A percentile compares a stretch with the other conserved stretches of the same genome.
These are phyloP conservation scores for Phaeophleospora eucalypticola DNA, from an alignment of 2,329 filamentous ascomycete genomes.

Conservation along the genomic window DNA sequence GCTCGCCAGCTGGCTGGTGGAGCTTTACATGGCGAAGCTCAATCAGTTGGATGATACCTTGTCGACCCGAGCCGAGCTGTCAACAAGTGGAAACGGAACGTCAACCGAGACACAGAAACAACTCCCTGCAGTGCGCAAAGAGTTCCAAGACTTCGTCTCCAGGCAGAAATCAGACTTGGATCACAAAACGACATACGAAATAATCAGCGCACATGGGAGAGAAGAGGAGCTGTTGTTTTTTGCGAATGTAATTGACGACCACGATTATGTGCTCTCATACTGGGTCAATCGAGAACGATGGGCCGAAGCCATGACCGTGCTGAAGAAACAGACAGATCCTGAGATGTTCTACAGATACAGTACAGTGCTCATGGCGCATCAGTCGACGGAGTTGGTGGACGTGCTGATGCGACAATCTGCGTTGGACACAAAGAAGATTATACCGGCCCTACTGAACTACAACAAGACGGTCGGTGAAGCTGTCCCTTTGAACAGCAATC, in stretches of 20 bases:
- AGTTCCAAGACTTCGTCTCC: conserved; percentile 83
- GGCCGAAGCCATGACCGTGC: conserved; percentile 76
- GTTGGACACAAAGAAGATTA: conserved; percentile 79
- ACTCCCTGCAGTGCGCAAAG: conserved; percentile 64
- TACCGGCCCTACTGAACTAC: conserved; percentile 90
- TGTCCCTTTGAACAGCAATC: conserved; percentile 67
- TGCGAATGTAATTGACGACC: conserved; percentile 82
- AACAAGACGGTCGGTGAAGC: conserved; percentile 64
- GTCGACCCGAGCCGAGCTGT: conserved; percentile 79
- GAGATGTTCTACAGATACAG: conserved; percentile 96
- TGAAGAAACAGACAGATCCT: conserved; percentile 88
- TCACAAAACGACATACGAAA: conserved; percentile 86
- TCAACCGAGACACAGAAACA: conserved; percentile 64
- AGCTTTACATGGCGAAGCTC: conserved; percentile 95
- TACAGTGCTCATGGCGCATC: conserved; percentile 91
- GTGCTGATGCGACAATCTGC: conserved; percentile 89
- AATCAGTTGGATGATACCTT: conserved; percentile 94
- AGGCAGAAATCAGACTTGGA: conserved; percentile 86
- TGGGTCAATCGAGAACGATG: conserved; percentile 96
- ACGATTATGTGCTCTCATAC: conserved; percentile 91
- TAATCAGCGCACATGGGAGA: conserved; percentile 90
- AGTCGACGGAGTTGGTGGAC: conserved; percentile 81
- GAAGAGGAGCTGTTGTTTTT: conserved; percentile 91
- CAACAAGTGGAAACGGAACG: conserved; percentile 51
- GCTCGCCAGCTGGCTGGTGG: conserved; percentile 91